Conservation (phyloP, 2,329 filamentous ascomycete species). For the Aspergillus quadrilineatus region DNA sequence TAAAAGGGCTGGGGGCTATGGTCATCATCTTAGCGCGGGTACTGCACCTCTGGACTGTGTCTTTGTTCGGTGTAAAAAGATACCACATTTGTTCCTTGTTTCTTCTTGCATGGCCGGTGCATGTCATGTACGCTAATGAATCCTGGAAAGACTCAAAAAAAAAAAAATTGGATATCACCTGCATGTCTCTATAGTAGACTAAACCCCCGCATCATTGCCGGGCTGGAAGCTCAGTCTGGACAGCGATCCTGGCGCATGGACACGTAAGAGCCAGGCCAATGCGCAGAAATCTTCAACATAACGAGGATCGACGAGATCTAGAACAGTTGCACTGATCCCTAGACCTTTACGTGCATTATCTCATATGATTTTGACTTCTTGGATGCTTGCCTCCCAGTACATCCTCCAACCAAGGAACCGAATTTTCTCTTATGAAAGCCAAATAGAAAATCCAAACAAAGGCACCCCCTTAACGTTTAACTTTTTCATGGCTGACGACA, state of each 20-base stretch:
- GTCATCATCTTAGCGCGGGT: slow-evolving; percentile 20
- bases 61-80: slow-evolving; percentile 29
- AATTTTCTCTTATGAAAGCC: not conserved
- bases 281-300: slow-evolving; percentile 1
- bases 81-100: slow-evolving; percentile 26
- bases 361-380: not conserved
- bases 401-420: not conserved
- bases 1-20: slow-evolving; percentile 15
- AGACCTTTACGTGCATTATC: slow-evolving; percentile 11
- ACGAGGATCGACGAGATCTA: slow-evolving; percentile 19
- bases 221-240: slow-evolving; percentile 1
- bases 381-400: not conserved
- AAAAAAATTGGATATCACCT: slow-evolving; percentile 4
- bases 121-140: slow-evolving; percentile 21
- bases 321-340: slow-evolving; percentile 20
- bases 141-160: slow-evolving; percentile 10
- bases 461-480: not conserved
- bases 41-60: slow-evolving; percentile 12
- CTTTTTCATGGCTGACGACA: not conserved
- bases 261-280: slow-evolving; percentile 13
- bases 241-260: slow-evolving; percentile 7
- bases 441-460: not conserved
- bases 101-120: slow-evolving; percentile 11
- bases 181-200: not conserved
- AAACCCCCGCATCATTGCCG: not conserved